Base-by-base conservation (phyloP, 2,329 filamentous ascomycete genomes). In the Triangularia verruculosa region DNA sequence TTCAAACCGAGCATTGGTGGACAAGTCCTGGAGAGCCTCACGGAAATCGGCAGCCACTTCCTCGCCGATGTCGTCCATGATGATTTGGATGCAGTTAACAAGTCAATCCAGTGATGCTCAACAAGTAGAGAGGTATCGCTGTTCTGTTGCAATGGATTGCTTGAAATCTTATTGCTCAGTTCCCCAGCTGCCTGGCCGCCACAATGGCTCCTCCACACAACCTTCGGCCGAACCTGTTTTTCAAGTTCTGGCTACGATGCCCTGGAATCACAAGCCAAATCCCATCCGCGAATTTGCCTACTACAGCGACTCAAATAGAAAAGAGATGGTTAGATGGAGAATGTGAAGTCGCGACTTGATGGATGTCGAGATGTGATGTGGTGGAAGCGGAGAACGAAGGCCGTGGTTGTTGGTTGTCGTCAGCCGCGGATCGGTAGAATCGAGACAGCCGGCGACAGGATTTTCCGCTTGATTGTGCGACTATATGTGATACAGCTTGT, bases 11-110 rank as follows among this genome's bases (percentile, higher is more conserved):
- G 92, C 92, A 79, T 97, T 97, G 75, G 89, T 86, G 69, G 90
- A 91, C 73, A 99, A 83, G 77, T 97, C 94, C 79, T 96, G 91
- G 75, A 99, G 82, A 61, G 93, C 95, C 74, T 92, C 91, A 76
- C 90, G 91, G 80, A 97, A 99, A 79, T 98, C 95, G 78, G 94
- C 90, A 67, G 93, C 93, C 71, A 99, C 92, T 79, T 96, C 93
- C 76, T 91, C 92, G 68, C 90, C 79, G 70, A 78, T 78, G 70
- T 79, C 78, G 69, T 83, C 81, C 71, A 80, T 78, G 65, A 79
- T 78, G 81, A 83, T 84, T 71, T 58, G 74, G 51, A 5, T 4
- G 11, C 3, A 24, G 15, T 24, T 34, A 47, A 20, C 52, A 61
- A 53, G 25, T 51, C 53, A 43, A 43, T n/a, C 34, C 34, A 43